phyloP scores from a whole-genome alignment of 208 protist species.

The Naegleria gruberi region DNA sequence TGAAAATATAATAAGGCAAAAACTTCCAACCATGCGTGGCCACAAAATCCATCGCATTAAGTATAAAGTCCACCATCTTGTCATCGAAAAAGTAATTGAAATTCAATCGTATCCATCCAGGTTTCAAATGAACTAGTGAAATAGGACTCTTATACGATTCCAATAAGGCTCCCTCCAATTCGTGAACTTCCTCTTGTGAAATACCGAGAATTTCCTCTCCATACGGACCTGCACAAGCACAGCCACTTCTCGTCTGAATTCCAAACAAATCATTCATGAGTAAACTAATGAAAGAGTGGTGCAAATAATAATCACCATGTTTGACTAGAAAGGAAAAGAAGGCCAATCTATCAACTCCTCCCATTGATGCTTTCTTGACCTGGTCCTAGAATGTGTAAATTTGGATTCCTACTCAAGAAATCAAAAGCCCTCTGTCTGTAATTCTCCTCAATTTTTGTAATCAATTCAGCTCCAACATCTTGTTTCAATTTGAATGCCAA shows the following conservation, averaged over 20 bases:
- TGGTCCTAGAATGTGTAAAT: constrained; percentile 16
- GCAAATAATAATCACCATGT: constrained; percentile 41
- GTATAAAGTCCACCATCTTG: constrained; percentile 42
- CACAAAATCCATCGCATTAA: constrained; percentile 51
- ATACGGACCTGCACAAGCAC: constrained; percentile 45
- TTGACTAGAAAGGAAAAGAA: constrained; percentile 42
- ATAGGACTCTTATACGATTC: constrained; percentile 13
- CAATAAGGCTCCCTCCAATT: neutral
- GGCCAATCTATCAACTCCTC: constrained; percentile 21
- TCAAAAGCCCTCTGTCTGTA: neutral
- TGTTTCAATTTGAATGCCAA: constrained; percentile 48
- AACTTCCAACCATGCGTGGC: constrained; percentile 49
- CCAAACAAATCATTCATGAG: constrained; percentile 76
- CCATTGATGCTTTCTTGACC: neutral
- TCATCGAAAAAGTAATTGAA: constrained; percentile 43
- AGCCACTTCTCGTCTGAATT: constrained; percentile 57
- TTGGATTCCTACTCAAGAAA: neutral
- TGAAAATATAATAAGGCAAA: constrained; percentile 52
- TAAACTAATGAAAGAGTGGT: constrained; percentile 58
- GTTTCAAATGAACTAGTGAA: constrained; percentile 34
- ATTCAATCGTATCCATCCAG: constrained; percentile 47
- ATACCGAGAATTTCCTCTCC: neutral
- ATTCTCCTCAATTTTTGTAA: constrained; percentile 27
- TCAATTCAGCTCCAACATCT: constrained; percentile 21
- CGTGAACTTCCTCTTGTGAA: neutral